A percentile compares a stretch with the other conserved stretches of the same genome.
Evolutionary conservation across 805 yeast genomes (phyloP).

Genomic region (Yueomyces sp.): DNA sequence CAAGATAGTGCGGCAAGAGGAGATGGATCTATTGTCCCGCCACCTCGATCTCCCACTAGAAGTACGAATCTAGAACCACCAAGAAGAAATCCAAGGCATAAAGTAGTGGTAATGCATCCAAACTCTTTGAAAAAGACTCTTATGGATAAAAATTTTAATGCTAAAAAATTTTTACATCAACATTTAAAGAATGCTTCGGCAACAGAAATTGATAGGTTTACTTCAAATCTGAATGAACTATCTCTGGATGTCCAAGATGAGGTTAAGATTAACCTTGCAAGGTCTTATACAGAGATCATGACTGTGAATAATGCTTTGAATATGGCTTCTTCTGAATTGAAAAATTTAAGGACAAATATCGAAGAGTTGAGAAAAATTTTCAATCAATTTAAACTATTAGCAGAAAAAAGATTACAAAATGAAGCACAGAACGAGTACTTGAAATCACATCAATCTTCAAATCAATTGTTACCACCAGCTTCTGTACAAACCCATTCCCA

Average conservation of each 20-base stretch:
- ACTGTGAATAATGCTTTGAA: conserved; percentile 47
- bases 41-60: not conserved
- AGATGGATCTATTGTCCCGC: not conserved
- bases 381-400: conserved; percentile 45
- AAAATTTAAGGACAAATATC: conserved; percentile 45
- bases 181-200: conserved; percentile 56
- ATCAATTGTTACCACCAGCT: conserved; percentile 10
- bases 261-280: conserved; percentile 43
- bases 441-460: not conserved
- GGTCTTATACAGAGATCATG: conserved; percentile 49
- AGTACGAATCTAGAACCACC: not conserved
- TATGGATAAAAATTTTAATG: conserved; percentile 32
- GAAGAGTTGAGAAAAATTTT: conserved; percentile 47
- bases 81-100: not conserved
- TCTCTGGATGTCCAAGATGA: conserved; percentile 39
- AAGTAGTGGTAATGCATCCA: conserved; percentile 1
- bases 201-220: conserved; percentile 56
- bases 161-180: conserved; percentile 33
- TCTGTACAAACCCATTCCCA: conserved; percentile 4
- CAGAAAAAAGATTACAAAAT: conserved; percentile 39
- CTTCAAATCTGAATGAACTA: conserved; percentile 37
- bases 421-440: conserved; percentile 7
- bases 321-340: conserved; percentile 51
- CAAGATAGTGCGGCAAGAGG: too few relatives aligned
- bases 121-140: conserved; percentile 20